These are phyloP conservation scores for Globisporangium rhizosaccharum DNA, from an alignment of 352 stramenopile genomes.

Conservation along the genomic window DNA sequence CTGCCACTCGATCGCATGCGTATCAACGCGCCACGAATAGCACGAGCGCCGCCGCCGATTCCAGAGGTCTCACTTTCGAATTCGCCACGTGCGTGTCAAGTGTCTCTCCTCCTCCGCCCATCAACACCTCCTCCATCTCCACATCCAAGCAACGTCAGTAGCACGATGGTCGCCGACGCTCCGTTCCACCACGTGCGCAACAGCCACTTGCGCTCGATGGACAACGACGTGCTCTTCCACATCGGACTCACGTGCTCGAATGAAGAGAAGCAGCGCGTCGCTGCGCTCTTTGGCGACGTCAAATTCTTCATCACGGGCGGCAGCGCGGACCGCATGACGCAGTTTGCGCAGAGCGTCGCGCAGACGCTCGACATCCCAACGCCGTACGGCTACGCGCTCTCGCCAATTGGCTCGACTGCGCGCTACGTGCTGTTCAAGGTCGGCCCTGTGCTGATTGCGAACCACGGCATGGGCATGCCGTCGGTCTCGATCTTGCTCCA, in stretches of 20 bases:
- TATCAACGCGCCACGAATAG: neutral
- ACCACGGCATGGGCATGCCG: constrained; percentile 78
- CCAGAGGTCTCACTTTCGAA: constrained; percentile 6
- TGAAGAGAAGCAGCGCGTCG: constrained; percentile 39
- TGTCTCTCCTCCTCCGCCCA: neutral
- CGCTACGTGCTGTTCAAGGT: constrained; percentile 83
- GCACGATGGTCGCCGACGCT: constrained; percentile 5
- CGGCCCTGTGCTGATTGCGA: constrained; percentile 68
- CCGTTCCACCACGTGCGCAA: constrained; percentile 44
- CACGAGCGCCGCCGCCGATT: neutral
- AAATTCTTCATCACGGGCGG: constrained; percentile 77
- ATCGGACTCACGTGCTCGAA: constrained; percentile 58
- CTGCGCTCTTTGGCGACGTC: constrained; percentile 60
- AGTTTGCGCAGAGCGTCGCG: constrained; percentile 55
- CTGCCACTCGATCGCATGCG: neutral
- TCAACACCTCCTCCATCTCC: neutral
- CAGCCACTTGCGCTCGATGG: constrained; percentile 50
- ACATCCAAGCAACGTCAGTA: neutral
- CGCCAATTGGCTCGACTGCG: constrained; percentile 59
- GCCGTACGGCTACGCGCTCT: constrained; percentile 58
- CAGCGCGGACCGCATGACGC: constrained; percentile 69
- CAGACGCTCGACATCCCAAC: constrained; percentile 46
- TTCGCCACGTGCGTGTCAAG: constrained; percentile 10
- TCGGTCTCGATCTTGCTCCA: constrained; percentile 80
- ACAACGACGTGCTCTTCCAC: constrained; percentile 72